These are phyloP conservation scores for Lactuca sativa DNA, from an alignment of 129 eudicot genomes.

Conservation along the genomic window DNA sequence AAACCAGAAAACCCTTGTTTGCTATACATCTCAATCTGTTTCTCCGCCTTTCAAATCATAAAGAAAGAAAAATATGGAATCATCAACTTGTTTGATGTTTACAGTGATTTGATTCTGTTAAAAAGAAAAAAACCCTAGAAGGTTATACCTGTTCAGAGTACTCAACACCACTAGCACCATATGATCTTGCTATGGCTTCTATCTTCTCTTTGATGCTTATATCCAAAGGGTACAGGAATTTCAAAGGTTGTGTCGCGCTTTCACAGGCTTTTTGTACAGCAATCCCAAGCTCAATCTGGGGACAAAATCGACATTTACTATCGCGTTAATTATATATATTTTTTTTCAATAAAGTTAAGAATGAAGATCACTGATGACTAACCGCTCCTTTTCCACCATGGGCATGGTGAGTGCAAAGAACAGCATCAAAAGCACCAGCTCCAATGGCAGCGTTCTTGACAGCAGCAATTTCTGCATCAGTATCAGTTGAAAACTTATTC, in stretches of 20 bases:
- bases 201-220: conserved; percentile 84
- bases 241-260: conserved; percentile 65
- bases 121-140: not conserved
- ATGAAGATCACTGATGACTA: conserved; percentile 26
- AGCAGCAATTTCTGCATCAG: conserved; percentile 89
- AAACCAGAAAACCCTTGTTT: conserved; percentile 83
- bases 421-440: conserved; percentile 99
- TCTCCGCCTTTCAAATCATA: conserved; percentile 67
- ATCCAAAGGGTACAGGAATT: conserved; percentile 88
- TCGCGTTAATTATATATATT: not conserved
- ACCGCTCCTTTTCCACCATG: conserved; percentile 99
- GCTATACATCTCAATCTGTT: conserved; percentile 89
- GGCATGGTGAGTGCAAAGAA: conserved; percentile 94
- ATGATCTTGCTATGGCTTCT: conserved; percentile 88
- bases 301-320: not conserved
- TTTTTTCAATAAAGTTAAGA: not conserved
- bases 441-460: conserved; percentile 68
- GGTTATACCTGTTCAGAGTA: conserved; percentile 79
- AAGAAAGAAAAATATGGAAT: not conserved
- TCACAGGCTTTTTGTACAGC: conserved; percentile 98
- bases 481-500: conserved; percentile 81
- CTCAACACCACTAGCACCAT: conserved; percentile 94
- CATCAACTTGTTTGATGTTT: not conserved
- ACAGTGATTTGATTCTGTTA: not conserved
- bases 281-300: conserved; percentile 76